Conservation (phyloP, 2,329 filamentous ascomycete species). For the Sporothrix phasma region DNA sequence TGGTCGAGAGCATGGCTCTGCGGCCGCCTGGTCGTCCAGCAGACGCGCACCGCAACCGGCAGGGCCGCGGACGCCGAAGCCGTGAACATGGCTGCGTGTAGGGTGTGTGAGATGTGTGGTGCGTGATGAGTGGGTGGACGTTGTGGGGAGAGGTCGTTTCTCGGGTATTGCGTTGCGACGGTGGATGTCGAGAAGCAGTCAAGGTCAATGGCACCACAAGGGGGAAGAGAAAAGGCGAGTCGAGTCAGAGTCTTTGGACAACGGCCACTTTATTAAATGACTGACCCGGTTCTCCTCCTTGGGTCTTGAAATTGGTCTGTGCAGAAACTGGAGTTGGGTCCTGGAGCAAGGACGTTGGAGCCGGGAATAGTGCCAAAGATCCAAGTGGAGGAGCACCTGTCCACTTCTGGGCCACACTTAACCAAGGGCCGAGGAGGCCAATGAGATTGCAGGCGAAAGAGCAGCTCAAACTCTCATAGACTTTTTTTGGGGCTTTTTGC, state of each 20-base stretch:
- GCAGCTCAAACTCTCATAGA: neutral
- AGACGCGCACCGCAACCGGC: constrained; percentile 10
- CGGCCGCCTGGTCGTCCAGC: constrained; percentile 10
- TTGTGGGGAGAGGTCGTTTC: neutral
- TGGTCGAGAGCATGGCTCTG: neutral
- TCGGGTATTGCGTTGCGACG: neutral
- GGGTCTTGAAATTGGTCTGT: neutral
- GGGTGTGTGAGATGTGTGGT: neutral
- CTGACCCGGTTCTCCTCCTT: neutral
- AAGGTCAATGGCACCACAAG: neutral
- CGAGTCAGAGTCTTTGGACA: neutral
- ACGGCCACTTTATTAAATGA: neutral
- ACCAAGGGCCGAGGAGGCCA: neutral
- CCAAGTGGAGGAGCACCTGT: neutral
- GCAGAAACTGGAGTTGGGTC: neutral
- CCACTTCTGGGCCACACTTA: neutral
- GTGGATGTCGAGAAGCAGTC: neutral
- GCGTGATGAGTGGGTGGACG: too few relatives aligned
- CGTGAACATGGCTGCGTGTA: constrained; percentile 8
- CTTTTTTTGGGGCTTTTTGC: neutral
- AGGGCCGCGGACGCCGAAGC: constrained; percentile 11
- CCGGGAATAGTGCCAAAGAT: neutral
- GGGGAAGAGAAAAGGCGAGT: neutral
- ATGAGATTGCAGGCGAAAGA: neutral
- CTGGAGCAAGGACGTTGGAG: too few relatives aligned